Base-by-base conservation (phyloP, 306 rosid species). In the Vicia faba region DNA sequence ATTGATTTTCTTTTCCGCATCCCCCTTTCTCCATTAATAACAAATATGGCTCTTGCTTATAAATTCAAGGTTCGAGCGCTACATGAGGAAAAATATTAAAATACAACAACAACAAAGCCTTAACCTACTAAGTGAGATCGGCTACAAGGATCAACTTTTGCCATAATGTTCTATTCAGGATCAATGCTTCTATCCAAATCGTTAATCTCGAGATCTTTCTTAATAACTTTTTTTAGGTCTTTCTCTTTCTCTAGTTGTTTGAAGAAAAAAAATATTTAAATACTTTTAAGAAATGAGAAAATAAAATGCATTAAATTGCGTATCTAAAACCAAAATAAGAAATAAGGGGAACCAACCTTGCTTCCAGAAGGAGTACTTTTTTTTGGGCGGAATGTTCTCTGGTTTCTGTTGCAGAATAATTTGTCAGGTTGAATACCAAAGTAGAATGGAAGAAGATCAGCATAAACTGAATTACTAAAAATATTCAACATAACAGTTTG, bases 331-430 rank as follows among this genome's bases (percentile, higher is more conserved):
- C 16, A 44, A 61, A 36, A 13, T 25, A 50, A 66, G 50, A 61
- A 71, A 59, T 11, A 64, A 61, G 72, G 58, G 73, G 46, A 55
- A 68, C 85, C 78, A 69, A 93, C 99, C 99, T 93, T 93, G 61
- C 99, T 93, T 72, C 99, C 99, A 45, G 99, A 90, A 20, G 99
- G 99, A 61, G 95, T 91, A 68, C 96, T 90, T 72, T 93, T 93
- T 79, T 93, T 93, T 0, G 97, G 99, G 71, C 99, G 97, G 77
- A 93, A 93, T 57, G 99, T 93, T 79, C 89, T 85, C 80, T 93
- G 99, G 78, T 85, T 93, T 85, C 99, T 90, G 95, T 75, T 69
- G 86, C 74, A 77, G 50, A 75, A 80, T 28, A 73, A 73, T 55
- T 33, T 62, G 45, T 35, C 71, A 44, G 68, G 50, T 15, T 39